Percentiles rank a stretch among this genome's conserved stretches.
phyloP scores from a whole-genome alignment of 371 early-diverging fungal genomes.

The Mortierella sp. region DNA sequence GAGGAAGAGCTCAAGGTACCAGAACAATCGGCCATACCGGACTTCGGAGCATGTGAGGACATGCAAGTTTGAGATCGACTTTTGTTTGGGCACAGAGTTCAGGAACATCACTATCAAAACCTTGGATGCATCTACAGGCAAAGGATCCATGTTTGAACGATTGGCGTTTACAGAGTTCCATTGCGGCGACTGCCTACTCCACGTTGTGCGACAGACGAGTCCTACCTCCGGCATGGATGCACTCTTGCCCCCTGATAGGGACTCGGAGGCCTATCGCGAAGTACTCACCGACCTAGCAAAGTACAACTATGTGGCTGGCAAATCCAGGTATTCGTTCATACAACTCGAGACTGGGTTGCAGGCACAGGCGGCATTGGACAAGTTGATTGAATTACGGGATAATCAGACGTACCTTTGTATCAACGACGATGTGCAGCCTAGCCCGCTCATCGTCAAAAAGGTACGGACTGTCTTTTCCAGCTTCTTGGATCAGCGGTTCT shows the following conservation, averaged over 20 bases:
- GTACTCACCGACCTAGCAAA: slow-evolving; percentile 26
- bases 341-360: slow-evolving; percentile 19
- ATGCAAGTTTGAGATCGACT: slow-evolving; percentile 26
- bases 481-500: slow-evolving; percentile 26
- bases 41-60: not conserved
- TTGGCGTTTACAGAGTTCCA: slow-evolving; percentile 40
- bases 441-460: slow-evolving; percentile 4
- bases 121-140: slow-evolving; percentile 6
- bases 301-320: slow-evolving; percentile 47
- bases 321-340: slow-evolving; percentile 18
- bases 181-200: slow-evolving; percentile 50
- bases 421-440: slow-evolving; percentile 43
- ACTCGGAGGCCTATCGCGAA: slow-evolving; percentile 8
- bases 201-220: slow-evolving; percentile 22
- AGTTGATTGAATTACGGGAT: slow-evolving; percentile 8
- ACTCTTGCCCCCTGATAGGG: slow-evolving; percentile 22
- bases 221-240: slow-evolving; percentile 8
- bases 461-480: slow-evolving; percentile 7
- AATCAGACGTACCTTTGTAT: slow-evolving; percentile 25
- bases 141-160: slow-evolving; percentile 29
- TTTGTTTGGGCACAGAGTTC: slow-evolving; percentile 31
- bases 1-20: not conserved
- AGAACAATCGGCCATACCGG: not conserved
- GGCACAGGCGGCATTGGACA: slow-evolving; percentile 2
- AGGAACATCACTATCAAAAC: not conserved